phyloP scores from a whole-genome alignment of 306 rosid species.

The Ormosia emarginata region DNA sequence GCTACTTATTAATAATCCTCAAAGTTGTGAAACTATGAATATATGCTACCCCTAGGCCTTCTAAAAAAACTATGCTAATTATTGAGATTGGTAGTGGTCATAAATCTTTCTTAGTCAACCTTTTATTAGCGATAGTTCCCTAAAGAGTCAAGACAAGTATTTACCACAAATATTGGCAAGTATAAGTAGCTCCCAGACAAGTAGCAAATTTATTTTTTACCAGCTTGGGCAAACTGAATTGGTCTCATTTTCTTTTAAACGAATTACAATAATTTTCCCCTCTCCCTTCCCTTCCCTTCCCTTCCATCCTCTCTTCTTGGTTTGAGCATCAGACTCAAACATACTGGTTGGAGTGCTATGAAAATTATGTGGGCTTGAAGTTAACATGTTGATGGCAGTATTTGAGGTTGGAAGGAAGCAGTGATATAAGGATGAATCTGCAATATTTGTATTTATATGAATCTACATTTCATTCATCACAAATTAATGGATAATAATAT shows the following conservation, averaged over 20 bases:
- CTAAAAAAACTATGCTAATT: not conserved
- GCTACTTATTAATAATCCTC: not conserved
- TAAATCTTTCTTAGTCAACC: not conserved
- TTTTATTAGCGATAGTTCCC: not conserved
- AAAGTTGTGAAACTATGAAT: not conserved
- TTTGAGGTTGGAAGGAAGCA: not conserved
- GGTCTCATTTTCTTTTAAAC: not conserved
- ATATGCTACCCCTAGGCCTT: not conserved
- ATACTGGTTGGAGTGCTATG: not conserved
- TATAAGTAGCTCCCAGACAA: not conserved
- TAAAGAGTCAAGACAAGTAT: not conserved
- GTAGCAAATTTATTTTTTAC: not conserved
- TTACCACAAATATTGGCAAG: not conserved
- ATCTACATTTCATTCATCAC: not conserved
- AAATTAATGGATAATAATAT: not conserved
- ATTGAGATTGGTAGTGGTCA: not conserved
- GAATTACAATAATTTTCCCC: not conserved
- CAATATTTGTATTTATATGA: not conserved
- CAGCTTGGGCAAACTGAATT: not conserved
- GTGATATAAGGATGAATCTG: not conserved
- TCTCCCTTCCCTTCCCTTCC: not conserved
- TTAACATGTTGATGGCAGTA: not conserved
- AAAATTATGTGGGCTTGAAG: not conserved
- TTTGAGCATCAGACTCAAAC: not conserved
- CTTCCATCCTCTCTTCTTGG: not conserved